A percentile compares a stretch with the other conserved stretches of the same genome.
These are phyloP conservation scores for Saturnispora quitensis DNA, from an alignment of 805 yeast species.

Conservation along the genomic window DNA sequence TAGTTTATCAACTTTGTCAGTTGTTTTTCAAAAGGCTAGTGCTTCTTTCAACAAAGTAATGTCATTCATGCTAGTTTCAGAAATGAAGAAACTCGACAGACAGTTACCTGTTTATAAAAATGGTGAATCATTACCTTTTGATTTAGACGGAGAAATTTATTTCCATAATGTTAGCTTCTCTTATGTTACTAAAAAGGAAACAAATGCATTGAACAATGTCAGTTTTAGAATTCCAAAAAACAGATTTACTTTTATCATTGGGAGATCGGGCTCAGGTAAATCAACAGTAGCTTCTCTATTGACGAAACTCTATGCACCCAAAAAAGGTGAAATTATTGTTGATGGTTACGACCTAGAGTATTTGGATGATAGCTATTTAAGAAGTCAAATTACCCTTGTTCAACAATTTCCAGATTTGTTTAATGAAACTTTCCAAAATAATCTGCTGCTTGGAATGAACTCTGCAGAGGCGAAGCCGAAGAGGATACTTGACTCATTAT, in stretches of 20 bases:
- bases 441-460: slow-evolving; percentile 34
- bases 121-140: slow-evolving; percentile 18
- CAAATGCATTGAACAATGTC: slow-evolving; percentile 39
- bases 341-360: slow-evolving; percentile 41
- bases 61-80: slow-evolving; percentile 26
- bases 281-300: slow-evolving; percentile 68
- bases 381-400: slow-evolving; percentile 57
- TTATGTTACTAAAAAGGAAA: slow-evolving; percentile 50
- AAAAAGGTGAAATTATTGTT: slow-evolving; percentile 47
- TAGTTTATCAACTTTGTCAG: slow-evolving; percentile 45
- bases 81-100: slow-evolving; percentile 2
- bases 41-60: slow-evolving; percentile 53
- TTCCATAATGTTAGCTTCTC: slow-evolving; percentile 51
- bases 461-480: slow-evolving; percentile 18
- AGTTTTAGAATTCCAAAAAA: slow-evolving; percentile 37
- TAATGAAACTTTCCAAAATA: slow-evolving; percentile 51
- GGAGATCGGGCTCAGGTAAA: slow-evolving; percentile 90
- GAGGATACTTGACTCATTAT: slow-evolving; percentile 35
- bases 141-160: slow-evolving; percentile 38
- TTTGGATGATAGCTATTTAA: slow-evolving; percentile 43
- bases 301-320: slow-evolving; percentile 47
- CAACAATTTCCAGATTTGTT: slow-evolving; percentile 66
- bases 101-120: neutral
- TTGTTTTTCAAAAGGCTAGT: slow-evolving; percentile 59
- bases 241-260: slow-evolving; percentile 57